A percentile compares a stretch with the other conserved stretches of the same genome.
These are phyloP conservation scores for Aspergillus ruber DNA, from an alignment of 2,329 filamentous ascomycete species.

Conservation along the genomic window DNA sequence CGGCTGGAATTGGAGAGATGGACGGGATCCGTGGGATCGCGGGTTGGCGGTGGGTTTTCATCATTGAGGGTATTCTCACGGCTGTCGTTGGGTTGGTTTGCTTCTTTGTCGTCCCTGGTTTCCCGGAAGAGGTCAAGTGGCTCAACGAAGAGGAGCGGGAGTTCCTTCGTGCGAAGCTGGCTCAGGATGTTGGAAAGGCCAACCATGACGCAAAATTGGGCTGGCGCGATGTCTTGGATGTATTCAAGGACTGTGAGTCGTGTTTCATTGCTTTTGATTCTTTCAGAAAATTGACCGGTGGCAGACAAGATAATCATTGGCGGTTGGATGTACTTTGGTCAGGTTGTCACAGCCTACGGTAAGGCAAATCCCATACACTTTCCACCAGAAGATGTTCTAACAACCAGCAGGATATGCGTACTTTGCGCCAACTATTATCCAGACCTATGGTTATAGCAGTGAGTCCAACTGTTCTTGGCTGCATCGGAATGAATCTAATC, in stretches of 20 bases:
- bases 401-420: conserved; percentile 56
- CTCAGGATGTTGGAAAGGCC: conserved; percentile 61
- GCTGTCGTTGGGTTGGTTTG: conserved; percentile 52
- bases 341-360: conserved; percentile 70
- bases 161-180: conserved; percentile 61
- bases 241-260: conserved; percentile 60
- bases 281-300: conserved; percentile 9
- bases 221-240: conserved; percentile 51
- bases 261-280: not conserved
- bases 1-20: conserved; percentile 56
- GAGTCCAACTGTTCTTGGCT: conserved; percentile 10
- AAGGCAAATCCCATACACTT: conserved; percentile 1
- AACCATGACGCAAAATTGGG: conserved; percentile 58
- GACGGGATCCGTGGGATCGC: conserved; percentile 51
- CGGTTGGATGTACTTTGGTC: conserved; percentile 74
- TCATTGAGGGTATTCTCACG: conserved; percentile 61
- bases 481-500: not conserved
- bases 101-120: conserved; percentile 65
- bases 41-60: conserved; percentile 47
- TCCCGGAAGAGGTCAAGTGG: conserved; percentile 70
- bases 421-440: conserved; percentile 67
- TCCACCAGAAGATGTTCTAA: not conserved
- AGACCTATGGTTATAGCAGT: conserved; percentile 56
- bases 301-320: conserved; percentile 61
- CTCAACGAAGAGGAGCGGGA: conserved; percentile 61